A percentile compares a stretch with the other conserved stretches of the same genome.
phyloP scores from a whole-genome alignment of 2,329 filamentous ascomycete species.

The Cytospora piceae region DNA sequence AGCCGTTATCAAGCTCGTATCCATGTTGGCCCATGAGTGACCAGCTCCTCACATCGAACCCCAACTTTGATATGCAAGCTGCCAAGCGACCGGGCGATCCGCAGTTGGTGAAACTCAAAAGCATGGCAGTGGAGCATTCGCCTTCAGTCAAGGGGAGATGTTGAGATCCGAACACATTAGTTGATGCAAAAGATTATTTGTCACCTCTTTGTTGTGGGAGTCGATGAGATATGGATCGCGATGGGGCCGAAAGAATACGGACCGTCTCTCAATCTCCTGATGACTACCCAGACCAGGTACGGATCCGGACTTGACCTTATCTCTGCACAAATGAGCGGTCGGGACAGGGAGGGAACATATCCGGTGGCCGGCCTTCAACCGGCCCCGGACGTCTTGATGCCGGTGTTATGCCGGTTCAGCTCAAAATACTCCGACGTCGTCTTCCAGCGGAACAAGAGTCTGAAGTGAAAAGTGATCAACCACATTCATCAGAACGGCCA shows the following conservation, averaged over 20 bases:
- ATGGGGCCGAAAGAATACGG: no score
- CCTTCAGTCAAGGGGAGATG: background rate
- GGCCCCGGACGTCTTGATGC: slow-evolving; percentile 8
- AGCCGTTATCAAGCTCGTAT: background rate
- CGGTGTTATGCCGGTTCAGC: slow-evolving; percentile 20
- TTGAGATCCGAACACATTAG: background rate
- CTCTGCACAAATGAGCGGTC: background rate
- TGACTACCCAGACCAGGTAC: background rate
- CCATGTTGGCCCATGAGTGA: background rate
- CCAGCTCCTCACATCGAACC: background rate
- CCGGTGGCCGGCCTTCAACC: background rate
- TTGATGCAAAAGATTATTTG: background rate
- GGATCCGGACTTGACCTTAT: background rate
- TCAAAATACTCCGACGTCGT: slow-evolving; percentile 19
- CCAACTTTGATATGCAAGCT: background rate
- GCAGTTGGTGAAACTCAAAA: background rate
- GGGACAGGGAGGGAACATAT: background rate
- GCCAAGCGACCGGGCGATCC: background rate
- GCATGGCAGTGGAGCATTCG: background rate
- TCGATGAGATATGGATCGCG: background rate
- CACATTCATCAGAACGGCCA: background rate
- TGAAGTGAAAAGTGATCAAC: background rate
- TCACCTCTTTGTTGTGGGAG: background rate
- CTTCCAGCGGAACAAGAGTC: background rate
- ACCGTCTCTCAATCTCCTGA: background rate